Base-by-base conservation (phyloP, 2,329 filamentous ascomycete genomes). In the Colletotrichum godetiae region DNA sequence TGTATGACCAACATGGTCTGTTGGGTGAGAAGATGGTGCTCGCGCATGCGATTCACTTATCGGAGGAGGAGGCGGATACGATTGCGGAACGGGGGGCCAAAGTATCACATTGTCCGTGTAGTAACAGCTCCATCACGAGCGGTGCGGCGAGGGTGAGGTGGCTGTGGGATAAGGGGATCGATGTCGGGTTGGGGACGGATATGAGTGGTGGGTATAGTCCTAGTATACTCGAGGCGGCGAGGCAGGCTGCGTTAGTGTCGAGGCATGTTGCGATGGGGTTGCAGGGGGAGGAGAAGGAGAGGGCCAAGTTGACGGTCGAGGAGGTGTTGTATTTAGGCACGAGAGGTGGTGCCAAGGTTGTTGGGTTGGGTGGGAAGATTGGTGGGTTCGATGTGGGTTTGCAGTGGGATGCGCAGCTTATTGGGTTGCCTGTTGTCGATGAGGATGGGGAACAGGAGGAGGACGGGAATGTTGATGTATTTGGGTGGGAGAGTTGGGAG, bases 291-390 rank as follows among this genome's bases (percentile, higher is more conserved):
- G 79, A 82, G 53, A 79, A 80, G 67, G 88, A 90, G 53, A 80
- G 84, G 8, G 88, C 86, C 53, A 95, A 95, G 81, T 82, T 98
- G 58, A 91, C 90, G n/a, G 92, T 97, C 1, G 93, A 95, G 72
- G 96, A 99, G 82, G 94, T 92, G 15, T 80, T 99, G 66, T 97
- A 94, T 80, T 88, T 99, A 0, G 96, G 92, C 0, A 99, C 97
- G 1, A 85, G 91, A n/a, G 97, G 97, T 12, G 97, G 97, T 0
- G 97, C 97, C 0, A 87, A 89, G 42, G 94, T 97, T 1, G 89
- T 98, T 0, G 94, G 95, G 0, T 85, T 98, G 74, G 88, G 88
- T 53, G 87, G 90, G 10, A 89, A 86, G 72, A 88, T 98, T 19
- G 97, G 97, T 3, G 92, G 88, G 0, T 98, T 98, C 80, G 94